A percentile compares a stretch with the other conserved stretches of the same genome.
These are phyloP conservation scores for Buxus sempervirens DNA, from an alignment of 164 flowering plant species.

Conservation along the genomic window DNA sequence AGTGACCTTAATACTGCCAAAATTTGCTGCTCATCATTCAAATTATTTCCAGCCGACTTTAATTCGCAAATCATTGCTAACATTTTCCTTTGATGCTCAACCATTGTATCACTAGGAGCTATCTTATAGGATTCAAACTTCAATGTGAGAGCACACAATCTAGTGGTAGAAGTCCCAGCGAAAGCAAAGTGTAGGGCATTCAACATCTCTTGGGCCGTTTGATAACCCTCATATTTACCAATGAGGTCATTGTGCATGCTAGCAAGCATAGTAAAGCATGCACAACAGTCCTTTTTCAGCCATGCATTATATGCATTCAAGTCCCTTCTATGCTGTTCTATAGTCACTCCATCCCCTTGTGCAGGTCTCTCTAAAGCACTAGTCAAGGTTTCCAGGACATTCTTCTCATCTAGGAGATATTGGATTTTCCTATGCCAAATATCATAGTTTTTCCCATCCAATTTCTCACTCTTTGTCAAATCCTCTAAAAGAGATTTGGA, in stretches of 20 bases:
- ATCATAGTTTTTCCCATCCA: no score
- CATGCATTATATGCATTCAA: background rate
- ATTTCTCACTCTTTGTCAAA: no score
- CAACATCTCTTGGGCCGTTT: constrained; percentile 7
- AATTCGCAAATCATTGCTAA: background rate
- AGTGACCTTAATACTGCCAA: background rate
- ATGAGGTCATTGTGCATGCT: constrained; percentile 4
- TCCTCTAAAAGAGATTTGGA: no score
- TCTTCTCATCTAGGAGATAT: no score
- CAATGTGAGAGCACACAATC: background rate
- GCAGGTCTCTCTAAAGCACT: no score
- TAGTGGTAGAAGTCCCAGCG: background rate
- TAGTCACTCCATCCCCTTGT: no score
- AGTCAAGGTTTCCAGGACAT: no score
- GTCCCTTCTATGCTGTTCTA: background rate
- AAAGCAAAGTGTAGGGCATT: background rate
- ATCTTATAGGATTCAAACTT: background rate
- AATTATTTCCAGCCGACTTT: background rate
- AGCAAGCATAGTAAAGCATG: background rate
- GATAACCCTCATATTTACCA: background rate
- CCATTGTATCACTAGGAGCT: background rate
- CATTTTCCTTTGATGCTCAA: constrained; percentile 5
- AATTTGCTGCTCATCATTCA: constrained; percentile 11
- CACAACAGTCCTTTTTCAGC: background rate
- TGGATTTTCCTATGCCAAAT: no score